Percentiles rank a stretch among this genome's conserved stretches.
Evolutionary conservation across 176 grass and related monocot species (phyloP).

Genomic region (Guadua angustifolia): DNA sequence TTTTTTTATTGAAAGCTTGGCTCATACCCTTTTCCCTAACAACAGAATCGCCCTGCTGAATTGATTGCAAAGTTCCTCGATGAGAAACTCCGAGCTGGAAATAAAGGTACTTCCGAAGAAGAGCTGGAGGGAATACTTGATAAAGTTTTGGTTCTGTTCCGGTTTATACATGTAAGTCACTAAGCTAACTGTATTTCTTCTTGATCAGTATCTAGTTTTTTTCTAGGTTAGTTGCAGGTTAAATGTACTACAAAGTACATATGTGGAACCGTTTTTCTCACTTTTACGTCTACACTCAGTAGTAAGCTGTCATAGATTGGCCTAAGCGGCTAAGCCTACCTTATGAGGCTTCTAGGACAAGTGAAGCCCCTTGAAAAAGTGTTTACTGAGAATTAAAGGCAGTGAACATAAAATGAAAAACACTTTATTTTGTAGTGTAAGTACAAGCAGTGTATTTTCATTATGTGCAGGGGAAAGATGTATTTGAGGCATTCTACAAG

Average conservation of each 20-base stretch:
- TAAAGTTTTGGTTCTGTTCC: conserved; percentile 96
- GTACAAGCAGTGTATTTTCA: conserved; percentile 21
- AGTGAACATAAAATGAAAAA: conserved; percentile 7
- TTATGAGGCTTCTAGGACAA: conserved; percentile 19
- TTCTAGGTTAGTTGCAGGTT: not conserved
- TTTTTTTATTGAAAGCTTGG: not conserved
- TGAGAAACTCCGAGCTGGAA: conserved; percentile 98
- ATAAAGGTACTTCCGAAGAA: conserved; percentile 99
- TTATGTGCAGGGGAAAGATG: conserved; percentile 91
- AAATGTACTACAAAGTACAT: not conserved
- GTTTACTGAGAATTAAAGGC: conserved; percentile 2
- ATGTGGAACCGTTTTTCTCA: not conserved
- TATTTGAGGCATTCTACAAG: conserved; percentile 99
- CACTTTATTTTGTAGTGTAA: conserved; percentile 23
- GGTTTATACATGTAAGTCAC: conserved; percentile 95
- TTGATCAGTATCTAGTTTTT: not conserved
- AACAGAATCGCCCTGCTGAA: conserved; percentile 97
- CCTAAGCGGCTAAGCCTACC: not conserved
- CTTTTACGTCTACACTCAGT: not conserved
- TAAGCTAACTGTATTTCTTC: conserved; percentile 9
- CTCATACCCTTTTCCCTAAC: conserved; percentile 33
- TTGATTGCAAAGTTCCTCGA: conserved; percentile 99
- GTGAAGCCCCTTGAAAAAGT: conserved; percentile 3
- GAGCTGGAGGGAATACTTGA: conserved; percentile 97
- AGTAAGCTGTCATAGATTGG: not conserved